Evolutionary conservation across 495 filamentous ascomycete genomes (phyloP).

Genomic region (Aspergillus sparsus): DNA sequence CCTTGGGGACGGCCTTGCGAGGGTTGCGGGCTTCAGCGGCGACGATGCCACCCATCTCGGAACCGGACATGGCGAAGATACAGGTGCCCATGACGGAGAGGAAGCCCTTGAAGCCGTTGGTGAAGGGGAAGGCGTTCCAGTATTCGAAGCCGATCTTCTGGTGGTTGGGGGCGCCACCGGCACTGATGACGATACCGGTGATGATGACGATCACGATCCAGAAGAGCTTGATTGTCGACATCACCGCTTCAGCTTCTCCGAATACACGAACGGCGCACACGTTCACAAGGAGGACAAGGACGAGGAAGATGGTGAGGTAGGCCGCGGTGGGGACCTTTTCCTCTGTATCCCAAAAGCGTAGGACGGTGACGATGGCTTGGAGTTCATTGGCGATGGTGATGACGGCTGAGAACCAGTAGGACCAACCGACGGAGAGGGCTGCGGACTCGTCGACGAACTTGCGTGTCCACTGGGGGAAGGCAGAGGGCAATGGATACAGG

Average conservation of each 20-base stretch:
- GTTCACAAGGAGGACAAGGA: constrained; percentile 65
- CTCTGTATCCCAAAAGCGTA: constrained; percentile 63
- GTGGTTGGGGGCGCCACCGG: constrained; percentile 62
- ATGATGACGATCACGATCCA: constrained; percentile 71
- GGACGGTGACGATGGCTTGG: constrained; percentile 69
- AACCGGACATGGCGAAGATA: constrained; percentile 57
- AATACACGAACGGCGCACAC: constrained; percentile 69
- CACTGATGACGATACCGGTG: constrained; percentile 66
- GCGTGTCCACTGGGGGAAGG: constrained; percentile 72
- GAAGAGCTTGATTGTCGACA: constrained; percentile 73
- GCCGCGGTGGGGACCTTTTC: constrained; percentile 49
- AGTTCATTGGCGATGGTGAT: constrained; percentile 73
- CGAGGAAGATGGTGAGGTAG: constrained; percentile 70
- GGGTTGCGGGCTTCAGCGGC: constrained; percentile 85
- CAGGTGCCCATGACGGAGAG: constrained; percentile 50
- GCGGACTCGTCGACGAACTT: constrained; percentile 70
- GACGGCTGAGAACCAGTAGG: constrained; percentile 51
- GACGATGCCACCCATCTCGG: constrained; percentile 74
- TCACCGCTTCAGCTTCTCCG: constrained; percentile 73
- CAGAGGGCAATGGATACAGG: constrained; percentile 69
- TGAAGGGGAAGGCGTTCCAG: constrained; percentile 53
- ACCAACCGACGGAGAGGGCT: constrained; percentile 66
- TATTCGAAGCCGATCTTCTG: constrained; percentile 69
- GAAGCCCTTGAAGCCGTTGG: constrained; percentile 48
- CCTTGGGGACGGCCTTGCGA: constrained; percentile 71